Evolutionary conservation across 805 yeast species (phyloP).

Genomic region (Lachancea meyersii): DNA sequence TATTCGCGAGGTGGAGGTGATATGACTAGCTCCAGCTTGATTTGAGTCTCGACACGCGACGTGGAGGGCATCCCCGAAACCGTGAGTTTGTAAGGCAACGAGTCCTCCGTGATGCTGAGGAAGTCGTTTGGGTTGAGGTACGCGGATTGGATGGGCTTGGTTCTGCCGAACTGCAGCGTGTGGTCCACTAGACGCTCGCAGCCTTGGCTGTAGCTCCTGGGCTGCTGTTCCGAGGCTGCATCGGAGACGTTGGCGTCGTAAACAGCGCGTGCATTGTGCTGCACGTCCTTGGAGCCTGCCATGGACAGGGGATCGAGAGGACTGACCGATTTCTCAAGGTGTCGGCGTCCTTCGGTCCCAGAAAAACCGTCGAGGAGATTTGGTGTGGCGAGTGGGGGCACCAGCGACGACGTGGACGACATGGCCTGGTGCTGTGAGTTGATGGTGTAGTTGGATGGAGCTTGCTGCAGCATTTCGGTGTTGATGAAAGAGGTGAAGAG

Average conservation of each 20-base stretch:
- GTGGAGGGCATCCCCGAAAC: conserved; percentile 65
- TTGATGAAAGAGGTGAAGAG: conserved; percentile 23
- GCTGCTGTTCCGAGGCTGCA: conserved; percentile 3
- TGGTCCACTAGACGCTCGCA: conserved; percentile 19
- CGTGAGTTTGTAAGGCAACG: conserved; percentile 41
- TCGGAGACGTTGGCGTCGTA: not conserved
- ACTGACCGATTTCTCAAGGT: conserved; percentile 1
- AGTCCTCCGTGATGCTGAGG: conserved; percentile 22
- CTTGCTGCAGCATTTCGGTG: conserved; percentile 16
- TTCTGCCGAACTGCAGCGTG: conserved; percentile 21
- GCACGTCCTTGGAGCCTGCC: not conserved
- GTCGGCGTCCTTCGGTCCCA: not conserved
- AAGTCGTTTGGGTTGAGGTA: conserved; percentile 24
- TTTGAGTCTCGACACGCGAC: conserved; percentile 94
- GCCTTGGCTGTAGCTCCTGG: conserved; percentile 10
- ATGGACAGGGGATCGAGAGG: conserved; percentile 4
- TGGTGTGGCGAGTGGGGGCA: conserved; percentile 3
- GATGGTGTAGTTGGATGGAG: conserved; percentile 7
- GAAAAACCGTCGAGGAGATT: not conserved
- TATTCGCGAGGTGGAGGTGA: conserved; percentile 73
- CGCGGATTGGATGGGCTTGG: conserved; percentile 16
- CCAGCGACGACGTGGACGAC: conserved; percentile 1
- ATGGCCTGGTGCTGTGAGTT: conserved; percentile 5
- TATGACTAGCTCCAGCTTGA: conserved; percentile 62
- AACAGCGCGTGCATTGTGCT: not conserved